These are phyloP conservation scores for Nothomitra cinnamomea DNA, from an alignment of 2,329 filamentous ascomycete genomes.

Conservation along the genomic window DNA sequence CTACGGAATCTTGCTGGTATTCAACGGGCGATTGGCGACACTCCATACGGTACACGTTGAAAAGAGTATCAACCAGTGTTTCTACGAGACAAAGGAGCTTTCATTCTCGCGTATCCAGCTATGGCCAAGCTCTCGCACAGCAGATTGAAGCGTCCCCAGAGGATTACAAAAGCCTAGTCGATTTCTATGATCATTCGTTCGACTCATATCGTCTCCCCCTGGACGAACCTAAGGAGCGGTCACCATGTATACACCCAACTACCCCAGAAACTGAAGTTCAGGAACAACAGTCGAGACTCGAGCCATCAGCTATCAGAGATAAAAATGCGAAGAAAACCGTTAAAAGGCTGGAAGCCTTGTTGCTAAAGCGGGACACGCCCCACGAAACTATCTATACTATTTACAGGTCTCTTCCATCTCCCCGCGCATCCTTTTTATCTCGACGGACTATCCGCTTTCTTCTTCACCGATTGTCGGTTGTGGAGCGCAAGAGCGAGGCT, in stretches of 20 bases:
- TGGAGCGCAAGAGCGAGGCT: slow-evolving; percentile 35
- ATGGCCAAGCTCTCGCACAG: slow-evolving; percentile 11
- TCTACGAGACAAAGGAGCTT: slow-evolving; percentile 1
- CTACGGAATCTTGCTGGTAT: slow-evolving; percentile 14
- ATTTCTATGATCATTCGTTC: slow-evolving; percentile 25
- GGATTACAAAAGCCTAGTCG: slow-evolving; percentile 30
- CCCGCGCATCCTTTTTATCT: slow-evolving; percentile 34
- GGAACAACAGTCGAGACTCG: background rate
- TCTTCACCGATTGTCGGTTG: slow-evolving; percentile 50
- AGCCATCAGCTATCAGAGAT: slow-evolving; percentile 12
- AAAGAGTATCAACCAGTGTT: background rate
- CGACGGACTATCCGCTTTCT: slow-evolving; percentile 40
- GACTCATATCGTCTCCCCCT: background rate
- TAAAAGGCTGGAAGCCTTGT: slow-evolving; percentile 20
- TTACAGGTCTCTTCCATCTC: slow-evolving; percentile 35
- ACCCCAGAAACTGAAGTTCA: background rate
- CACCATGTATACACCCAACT: background rate
- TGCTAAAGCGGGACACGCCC: slow-evolving; percentile 26
- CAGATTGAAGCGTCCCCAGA: slow-evolving; percentile 20
- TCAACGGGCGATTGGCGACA: slow-evolving; percentile 8
- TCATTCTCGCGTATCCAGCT: slow-evolving; percentile 10
- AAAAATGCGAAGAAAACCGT: slow-evolving; percentile 21
- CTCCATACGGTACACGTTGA: background rate
- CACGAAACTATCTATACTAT: slow-evolving; percentile 33
- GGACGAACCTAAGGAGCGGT: background rate